Evolutionary conservation across 1,284 basidiomycete species (phyloP), one percentile per base, ranked within the genome.

Genomic region (Stygiomarasmius scandens): DNA sequence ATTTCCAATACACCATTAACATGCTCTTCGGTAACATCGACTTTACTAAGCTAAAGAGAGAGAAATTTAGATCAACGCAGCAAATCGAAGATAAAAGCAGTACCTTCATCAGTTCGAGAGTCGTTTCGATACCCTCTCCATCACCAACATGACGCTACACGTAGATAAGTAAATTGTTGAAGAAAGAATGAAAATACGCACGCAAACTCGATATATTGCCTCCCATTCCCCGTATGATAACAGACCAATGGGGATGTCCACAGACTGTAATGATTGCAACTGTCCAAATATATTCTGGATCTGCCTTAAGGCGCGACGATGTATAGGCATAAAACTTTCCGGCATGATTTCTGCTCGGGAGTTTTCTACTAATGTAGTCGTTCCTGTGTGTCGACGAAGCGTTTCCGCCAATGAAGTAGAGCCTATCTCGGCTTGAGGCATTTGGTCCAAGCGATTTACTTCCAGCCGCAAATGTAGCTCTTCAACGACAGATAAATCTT

Each of bases 31-130:
- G 79, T 65, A 48, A 79, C 61, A 4, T 71, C 50, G 11, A 76
- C 52, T 14, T 74, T 75, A 46, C 75, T 72, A 14, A 74, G 71
- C 79, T 82, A 53, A 3, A 14, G 14, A n/a, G 36, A 2, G 20
- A 44, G 29, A 29, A 34, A 16, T 16, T 14, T 49, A 20, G 29
- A 23, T n/a, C n/a, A 49, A 32, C 27, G 54, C 20, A 46, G 36
- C 14, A 53, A 45, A 34, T 3, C 16, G 34, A 51, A 14, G 44
- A 19, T 10, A 14, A 34, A 22, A 45, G 19, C 65, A 74, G 9
- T 54, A 89, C 87, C 74, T 82, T 81, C 78, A 87, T 84, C 3
- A 81, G 62, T 23, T 64, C 60, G 2, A 82, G 57, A 2, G 69
- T 66, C 3, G 54, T 56, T 56, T 78, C 71, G 0, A 76, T 78